Conservation (phyloP, 305 asterid species). For the Solanum hybrid region DNA sequence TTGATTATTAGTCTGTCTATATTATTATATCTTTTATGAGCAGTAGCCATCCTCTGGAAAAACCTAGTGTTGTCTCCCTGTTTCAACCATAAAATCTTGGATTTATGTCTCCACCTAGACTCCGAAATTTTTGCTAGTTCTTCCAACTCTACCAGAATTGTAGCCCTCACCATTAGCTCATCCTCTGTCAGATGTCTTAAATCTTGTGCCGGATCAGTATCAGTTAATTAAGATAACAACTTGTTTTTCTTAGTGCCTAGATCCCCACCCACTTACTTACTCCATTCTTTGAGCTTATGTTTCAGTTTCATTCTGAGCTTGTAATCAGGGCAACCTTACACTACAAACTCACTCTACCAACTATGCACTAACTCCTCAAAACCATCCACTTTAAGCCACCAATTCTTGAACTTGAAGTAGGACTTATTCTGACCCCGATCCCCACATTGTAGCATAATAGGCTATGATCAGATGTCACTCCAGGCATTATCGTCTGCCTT, state of each 20-base stretch:
- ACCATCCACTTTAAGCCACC: not conserved
- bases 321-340: not conserved
- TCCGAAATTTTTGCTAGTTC: not conserved
- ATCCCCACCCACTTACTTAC: not conserved
- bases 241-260: not conserved
- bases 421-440: not conserved
- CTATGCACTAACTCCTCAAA: not conserved
- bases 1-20: not conserved
- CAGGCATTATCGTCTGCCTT: not conserved
- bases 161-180: not conserved
- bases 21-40: not conserved
- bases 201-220: not conserved
- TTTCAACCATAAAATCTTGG: not conserved
- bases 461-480: not conserved
- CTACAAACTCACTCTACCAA: not conserved
- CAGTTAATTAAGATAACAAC: not conserved
- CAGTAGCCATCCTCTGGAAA: not conserved
- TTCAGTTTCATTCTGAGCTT: not conserved
- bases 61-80: not conserved
- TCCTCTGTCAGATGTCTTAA: no score
- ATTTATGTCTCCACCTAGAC: not conserved
- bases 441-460: not conserved
- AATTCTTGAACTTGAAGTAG: not conserved
- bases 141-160: not conserved
- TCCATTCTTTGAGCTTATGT: not conserved